These are phyloP conservation scores for Phytophthora pluvialis DNA, from an alignment of 352 stramenopile genomes.

Conservation along the genomic window DNA sequence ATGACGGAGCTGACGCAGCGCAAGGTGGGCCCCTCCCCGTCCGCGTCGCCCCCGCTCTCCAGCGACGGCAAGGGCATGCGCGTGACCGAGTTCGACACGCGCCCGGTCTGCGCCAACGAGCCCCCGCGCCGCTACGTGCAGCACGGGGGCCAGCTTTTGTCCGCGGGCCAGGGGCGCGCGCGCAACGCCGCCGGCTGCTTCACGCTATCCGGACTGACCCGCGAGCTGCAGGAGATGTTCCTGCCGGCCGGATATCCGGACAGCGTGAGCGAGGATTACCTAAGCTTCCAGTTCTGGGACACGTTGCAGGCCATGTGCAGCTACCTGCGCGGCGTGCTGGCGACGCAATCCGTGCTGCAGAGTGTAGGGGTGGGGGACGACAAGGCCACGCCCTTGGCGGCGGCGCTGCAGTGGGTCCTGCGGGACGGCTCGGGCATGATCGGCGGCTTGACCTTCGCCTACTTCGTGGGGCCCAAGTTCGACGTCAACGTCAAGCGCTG, in stretches of 20 bases:
- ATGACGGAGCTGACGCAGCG: constrained; percentile 63
- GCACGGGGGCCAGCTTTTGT: constrained; percentile 41
- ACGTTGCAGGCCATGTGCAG: constrained; percentile 95
- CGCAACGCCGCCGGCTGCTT: constrained; percentile 29
- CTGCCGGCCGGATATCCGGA: constrained; percentile 85
- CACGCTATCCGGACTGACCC: constrained; percentile 43
- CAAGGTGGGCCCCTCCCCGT: constrained; percentile 38
- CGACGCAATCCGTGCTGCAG: constrained; percentile 92
- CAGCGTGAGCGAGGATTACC: constrained; percentile 91
- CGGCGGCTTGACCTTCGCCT: constrained; percentile 94
- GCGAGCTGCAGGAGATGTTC: constrained; percentile 88
- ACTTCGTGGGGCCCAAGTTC: constrained; percentile 89
- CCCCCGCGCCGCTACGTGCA: constrained; percentile 55
- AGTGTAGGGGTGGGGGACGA: constrained; percentile 94
- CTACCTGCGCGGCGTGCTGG: constrained; percentile 94
- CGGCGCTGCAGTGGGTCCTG: constrained; percentile 82
- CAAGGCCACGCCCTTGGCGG: constrained; percentile 69
- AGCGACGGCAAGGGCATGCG: constrained; percentile 34
- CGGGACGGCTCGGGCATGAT: constrained; percentile 87
- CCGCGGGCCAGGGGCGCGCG: constrained; percentile 21
- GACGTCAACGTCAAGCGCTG: constrained; percentile 97
- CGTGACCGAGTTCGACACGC: constrained; percentile 65
- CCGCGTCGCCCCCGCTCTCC: constrained; percentile 15
- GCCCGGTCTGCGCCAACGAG: constrained; percentile 60
- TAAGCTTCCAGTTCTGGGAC: constrained; percentile 96